phyloP scores from a whole-genome alignment of 768 basidiomycete species.

The Baorangia bicolor region DNA sequence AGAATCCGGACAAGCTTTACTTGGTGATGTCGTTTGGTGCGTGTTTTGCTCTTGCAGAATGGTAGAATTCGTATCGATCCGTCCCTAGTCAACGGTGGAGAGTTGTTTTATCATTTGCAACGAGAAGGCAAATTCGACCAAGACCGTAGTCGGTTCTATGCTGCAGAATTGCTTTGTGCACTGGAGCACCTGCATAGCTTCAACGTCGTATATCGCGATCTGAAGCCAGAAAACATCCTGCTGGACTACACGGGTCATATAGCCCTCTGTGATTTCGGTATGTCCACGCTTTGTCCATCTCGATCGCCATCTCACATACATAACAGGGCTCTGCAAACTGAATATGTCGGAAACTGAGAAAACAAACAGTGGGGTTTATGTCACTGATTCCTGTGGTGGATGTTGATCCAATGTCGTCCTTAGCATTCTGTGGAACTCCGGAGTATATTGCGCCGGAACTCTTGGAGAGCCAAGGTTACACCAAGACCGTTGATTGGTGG shows the following conservation, averaged over 20 bases:
- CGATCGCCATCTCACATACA: neutral
- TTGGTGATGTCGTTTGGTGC: constrained; percentile 93
- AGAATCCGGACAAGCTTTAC: constrained; percentile 96
- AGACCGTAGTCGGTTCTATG: constrained; percentile 91
- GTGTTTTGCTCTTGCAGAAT: constrained; percentile 22
- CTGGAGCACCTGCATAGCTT: constrained; percentile 96
- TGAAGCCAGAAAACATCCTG: constrained; percentile 98
- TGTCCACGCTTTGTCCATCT: constrained; percentile 1
- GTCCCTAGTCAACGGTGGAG: constrained; percentile 85
- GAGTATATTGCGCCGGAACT: constrained; percentile 99
- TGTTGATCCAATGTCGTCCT: constrained; percentile 5
- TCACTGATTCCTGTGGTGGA: neutral
- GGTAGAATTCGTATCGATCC: neutral
- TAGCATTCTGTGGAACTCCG: constrained; percentile 97
- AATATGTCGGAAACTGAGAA: constrained; percentile 99
- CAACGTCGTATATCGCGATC: constrained; percentile 97
- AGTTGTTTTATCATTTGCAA: constrained; percentile 97
- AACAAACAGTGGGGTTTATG: constrained; percentile 77
- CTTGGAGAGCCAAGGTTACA: constrained; percentile 94
- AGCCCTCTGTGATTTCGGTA: constrained; percentile 94
- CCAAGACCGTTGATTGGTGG: constrained; percentile 99
- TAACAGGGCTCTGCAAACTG: constrained; percentile 77
- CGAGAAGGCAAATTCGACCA: constrained; percentile 96
- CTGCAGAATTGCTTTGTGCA: constrained; percentile 93
- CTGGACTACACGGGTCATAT: constrained; percentile 98